These are phyloP conservation scores for Lentinus tigrinus DNA, from an alignment of 768 basidiomycete genomes.

Conservation along the genomic window DNA sequence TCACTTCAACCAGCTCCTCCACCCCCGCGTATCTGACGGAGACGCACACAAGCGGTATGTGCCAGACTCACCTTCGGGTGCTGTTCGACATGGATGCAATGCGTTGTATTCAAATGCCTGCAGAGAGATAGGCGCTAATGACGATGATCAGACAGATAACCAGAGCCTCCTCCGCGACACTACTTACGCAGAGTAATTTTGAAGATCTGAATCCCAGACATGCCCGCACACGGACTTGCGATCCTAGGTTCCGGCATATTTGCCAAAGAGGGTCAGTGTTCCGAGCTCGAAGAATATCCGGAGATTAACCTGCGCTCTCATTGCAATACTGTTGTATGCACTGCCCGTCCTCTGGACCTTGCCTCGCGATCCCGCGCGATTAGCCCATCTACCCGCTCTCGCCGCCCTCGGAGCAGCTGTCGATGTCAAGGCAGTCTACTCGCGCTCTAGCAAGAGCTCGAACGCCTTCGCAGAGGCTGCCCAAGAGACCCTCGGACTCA, in stretches of 20 bases:
- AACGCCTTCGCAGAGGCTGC: conserved; percentile 51
- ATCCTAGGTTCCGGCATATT: conserved; percentile 83
- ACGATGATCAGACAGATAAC: neutral
- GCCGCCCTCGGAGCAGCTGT: conserved; percentile 53
- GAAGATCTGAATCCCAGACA: no score
- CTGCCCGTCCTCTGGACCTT: no score
- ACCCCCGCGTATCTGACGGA: no score
- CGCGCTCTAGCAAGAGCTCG: conserved; percentile 66
- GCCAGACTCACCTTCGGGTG: no score
- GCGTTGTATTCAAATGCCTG: no score
- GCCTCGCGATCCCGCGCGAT: conserved; percentile 6
- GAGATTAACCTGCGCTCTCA: conserved; percentile 20
- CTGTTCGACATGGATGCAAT: no score
- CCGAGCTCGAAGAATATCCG: conserved; percentile 7
- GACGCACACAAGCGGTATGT: no score
- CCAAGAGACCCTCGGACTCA: conserved; percentile 37
- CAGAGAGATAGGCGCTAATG: no score
- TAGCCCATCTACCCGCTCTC: conserved; percentile 75
- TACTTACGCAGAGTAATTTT: no score
- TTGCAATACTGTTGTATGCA: no score
- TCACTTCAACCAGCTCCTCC: no score
- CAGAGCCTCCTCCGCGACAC: no score
- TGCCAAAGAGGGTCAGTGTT: conserved; percentile 62
- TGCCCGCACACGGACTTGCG: conserved; percentile 50
- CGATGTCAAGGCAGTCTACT: conserved; percentile 73